Evolutionary conservation across 2,329 filamentous ascomycete species (phyloP).

Genomic region (Claviceps quebecensis): DNA sequence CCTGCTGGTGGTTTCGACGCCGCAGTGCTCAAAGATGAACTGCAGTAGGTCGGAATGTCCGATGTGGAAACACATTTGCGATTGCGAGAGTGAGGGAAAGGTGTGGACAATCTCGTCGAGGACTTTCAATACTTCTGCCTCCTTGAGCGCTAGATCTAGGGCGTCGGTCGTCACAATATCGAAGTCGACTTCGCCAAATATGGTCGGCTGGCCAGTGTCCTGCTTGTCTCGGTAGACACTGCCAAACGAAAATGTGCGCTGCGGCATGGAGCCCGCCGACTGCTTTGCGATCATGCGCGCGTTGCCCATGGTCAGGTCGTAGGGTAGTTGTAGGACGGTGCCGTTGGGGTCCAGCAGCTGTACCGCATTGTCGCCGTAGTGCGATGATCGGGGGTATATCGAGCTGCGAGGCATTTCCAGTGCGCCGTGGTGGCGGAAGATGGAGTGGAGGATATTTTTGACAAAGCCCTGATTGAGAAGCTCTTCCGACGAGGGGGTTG

Average conservation of each 20-base stretch:
- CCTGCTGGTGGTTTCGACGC: constrained; percentile 55
- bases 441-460: constrained; percentile 57
- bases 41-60: constrained; percentile 81
- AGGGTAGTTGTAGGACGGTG: constrained; percentile 85
- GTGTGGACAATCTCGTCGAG: constrained; percentile 76
- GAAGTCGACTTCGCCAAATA: constrained; percentile 85
- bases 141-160: constrained; percentile 72
- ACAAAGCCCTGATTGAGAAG: constrained; percentile 59
- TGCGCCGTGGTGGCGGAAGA: constrained; percentile 83
- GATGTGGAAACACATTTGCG: constrained; percentile 75
- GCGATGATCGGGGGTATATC: constrained; percentile 68
- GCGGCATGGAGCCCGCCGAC: constrained; percentile 42
- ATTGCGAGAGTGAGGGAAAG: constrained; percentile 59
- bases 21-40: constrained; percentile 79
- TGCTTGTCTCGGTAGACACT: constrained; percentile 70
- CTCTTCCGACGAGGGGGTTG: constrained; percentile 40
- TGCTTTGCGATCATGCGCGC: constrained; percentile 71
- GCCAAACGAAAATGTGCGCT: constrained; percentile 77
- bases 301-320: constrained; percentile 79
- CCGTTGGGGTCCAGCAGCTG: constrained; percentile 71
- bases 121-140: constrained; percentile 88
- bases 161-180: constrained; percentile 81
- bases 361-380: constrained; percentile 62
- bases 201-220: constrained; percentile 66
- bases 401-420: constrained; percentile 62